Evolutionary conservation across 352 stramenopile genomes (phyloP).

Genomic region (Pythium scleroteichum): DNA sequence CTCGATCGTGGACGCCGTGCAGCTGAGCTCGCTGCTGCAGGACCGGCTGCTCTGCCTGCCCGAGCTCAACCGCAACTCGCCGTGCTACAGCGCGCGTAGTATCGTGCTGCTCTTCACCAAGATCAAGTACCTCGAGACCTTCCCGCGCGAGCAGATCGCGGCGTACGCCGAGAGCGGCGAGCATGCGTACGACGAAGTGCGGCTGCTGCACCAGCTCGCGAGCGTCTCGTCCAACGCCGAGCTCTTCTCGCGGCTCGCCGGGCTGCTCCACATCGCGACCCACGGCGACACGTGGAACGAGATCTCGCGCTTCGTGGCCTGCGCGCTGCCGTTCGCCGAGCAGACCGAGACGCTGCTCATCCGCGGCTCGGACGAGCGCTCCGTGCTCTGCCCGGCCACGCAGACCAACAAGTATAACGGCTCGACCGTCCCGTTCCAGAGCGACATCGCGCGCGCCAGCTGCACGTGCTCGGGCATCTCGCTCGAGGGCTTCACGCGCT

Average conservation of each 20-base stretch:
- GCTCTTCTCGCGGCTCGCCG: slow-evolving; percentile 62
- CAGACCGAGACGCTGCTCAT: slow-evolving; percentile 84
- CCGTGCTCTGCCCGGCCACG: slow-evolving; percentile 58
- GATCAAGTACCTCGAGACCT: slow-evolving; percentile 81
- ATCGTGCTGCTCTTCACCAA: slow-evolving; percentile 87
- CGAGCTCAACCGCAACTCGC: slow-evolving; percentile 78
- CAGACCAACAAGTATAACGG: slow-evolving; percentile 91
- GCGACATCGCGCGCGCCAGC: slow-evolving; percentile 71
- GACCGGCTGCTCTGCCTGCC: slow-evolving; percentile 72
- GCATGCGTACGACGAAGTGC: slow-evolving; percentile 67
- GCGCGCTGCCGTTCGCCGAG: slow-evolving; percentile 77
- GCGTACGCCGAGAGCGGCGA: slow-evolving; percentile 53
- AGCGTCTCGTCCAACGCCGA: slow-evolving; percentile 60
- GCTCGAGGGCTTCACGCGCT: slow-evolving; percentile 59
- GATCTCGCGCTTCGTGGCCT: slow-evolving; percentile 73
- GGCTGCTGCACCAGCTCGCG: slow-evolving; percentile 59
- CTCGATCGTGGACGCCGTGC: slow-evolving; percentile 55
- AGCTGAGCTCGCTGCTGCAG: slow-evolving; percentile 65
- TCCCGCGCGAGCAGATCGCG: slow-evolving; percentile 53
- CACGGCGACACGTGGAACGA: slow-evolving; percentile 79
- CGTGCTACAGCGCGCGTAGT: slow-evolving; percentile 74
- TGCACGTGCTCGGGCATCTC: slow-evolving; percentile 87
- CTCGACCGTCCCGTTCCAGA: slow-evolving; percentile 69
- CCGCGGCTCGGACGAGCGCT: slow-evolving; percentile 85
- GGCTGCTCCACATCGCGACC: slow-evolving; percentile 66